Conservation (phyloP, 352 stramenopile species). For the Pythium angustatum region DNA sequence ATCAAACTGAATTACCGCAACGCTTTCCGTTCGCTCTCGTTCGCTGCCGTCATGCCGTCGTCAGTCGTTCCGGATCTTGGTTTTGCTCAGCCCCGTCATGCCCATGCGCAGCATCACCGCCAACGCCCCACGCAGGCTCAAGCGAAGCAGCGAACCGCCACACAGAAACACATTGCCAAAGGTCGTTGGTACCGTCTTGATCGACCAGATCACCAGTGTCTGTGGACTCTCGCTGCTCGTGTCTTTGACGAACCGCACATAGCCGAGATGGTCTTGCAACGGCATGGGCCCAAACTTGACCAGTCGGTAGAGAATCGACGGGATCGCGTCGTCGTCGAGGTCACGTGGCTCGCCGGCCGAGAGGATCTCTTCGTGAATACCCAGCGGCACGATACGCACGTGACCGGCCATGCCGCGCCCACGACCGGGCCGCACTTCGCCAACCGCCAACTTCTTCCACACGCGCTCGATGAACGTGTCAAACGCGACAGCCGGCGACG, state of each 20-base stretch:
- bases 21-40: background rate
- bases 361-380: constrained; percentile 69
- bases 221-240: constrained; percentile 17
- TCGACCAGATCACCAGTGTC: constrained; percentile 57
- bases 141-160: constrained; percentile 47
- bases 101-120: constrained; percentile 30
- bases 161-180: constrained; percentile 53
- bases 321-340: constrained; percentile 36
- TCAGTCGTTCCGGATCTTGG: constrained; percentile 25
- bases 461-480: constrained; percentile 62
- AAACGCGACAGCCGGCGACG: constrained; percentile 50
- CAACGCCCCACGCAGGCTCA: constrained; percentile 38
- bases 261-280: constrained; percentile 47
- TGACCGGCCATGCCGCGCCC: constrained; percentile 62
- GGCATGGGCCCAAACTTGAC: constrained; percentile 45
- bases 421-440: constrained; percentile 46
- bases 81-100: constrained; percentile 1
- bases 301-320: constrained; percentile 54
- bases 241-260: constrained; percentile 66
- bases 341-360: constrained; percentile 45
- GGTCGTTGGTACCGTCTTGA: constrained; percentile 57
- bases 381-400: constrained; percentile 44
- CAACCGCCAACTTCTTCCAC: constrained; percentile 36
- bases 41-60: background rate
- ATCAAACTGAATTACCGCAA: no score